Conservation (phyloP, 352 stramenopile species). For the Phytophthora sansomeana region DNA sequence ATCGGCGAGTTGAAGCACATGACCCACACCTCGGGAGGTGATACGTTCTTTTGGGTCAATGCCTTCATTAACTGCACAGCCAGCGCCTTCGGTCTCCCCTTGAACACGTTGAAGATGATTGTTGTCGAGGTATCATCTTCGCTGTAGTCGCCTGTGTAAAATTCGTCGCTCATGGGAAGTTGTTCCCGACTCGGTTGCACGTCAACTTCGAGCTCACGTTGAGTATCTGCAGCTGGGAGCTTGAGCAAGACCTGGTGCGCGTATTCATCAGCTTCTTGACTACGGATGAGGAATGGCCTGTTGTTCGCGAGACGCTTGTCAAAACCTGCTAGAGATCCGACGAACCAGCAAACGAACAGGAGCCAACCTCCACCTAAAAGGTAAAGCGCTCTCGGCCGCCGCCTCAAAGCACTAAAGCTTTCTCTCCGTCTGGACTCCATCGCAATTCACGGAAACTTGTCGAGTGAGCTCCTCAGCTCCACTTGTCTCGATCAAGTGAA, state of each 20-base stretch:
- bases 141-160: slow-evolving; percentile 50
- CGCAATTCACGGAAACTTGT: slow-evolving; percentile 25
- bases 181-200: slow-evolving; percentile 28
- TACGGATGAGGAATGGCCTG: slow-evolving; percentile 17
- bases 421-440: slow-evolving; percentile 26
- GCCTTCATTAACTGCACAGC: slow-evolving; percentile 54
- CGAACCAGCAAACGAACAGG: slow-evolving; percentile 42
- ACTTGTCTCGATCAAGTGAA: not conserved
- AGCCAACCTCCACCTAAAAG: slow-evolving; percentile 35
- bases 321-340: slow-evolving; percentile 24
- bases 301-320: slow-evolving; percentile 19
- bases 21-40: slow-evolving; percentile 61
- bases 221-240: slow-evolving; percentile 19
- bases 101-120: slow-evolving; percentile 82
- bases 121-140: slow-evolving; percentile 62
- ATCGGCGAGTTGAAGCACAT: slow-evolving; percentile 68
- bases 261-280: slow-evolving; percentile 18
- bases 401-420: slow-evolving; percentile 6
- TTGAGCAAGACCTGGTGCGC: slow-evolving; percentile 34
- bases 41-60: slow-evolving; percentile 44
- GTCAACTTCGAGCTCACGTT: slow-evolving; percentile 15
- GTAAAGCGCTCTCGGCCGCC: slow-evolving; percentile 27
- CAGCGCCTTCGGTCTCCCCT: slow-evolving; percentile 53
- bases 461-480: slow-evolving; percentile 5
- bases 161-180: slow-evolving; percentile 53